Conservation (phyloP, 2,329 filamentous ascomycete genomes). For the Clonostachys byssicola region DNA sequence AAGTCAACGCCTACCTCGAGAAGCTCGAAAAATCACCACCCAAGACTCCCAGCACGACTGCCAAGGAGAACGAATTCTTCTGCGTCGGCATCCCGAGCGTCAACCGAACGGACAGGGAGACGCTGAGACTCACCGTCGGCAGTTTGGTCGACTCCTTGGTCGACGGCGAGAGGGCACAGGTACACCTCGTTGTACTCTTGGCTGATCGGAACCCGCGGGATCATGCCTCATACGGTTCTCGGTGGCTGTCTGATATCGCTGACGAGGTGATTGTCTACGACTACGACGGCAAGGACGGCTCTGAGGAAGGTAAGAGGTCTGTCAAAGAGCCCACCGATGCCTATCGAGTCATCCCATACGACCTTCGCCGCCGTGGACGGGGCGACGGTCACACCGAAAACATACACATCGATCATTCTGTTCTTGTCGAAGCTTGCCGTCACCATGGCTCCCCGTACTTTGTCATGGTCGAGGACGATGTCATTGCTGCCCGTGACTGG, state of each 20-base stretch:
- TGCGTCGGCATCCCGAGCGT: constrained; percentile 28
- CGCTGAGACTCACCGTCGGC: constrained; percentile 19
- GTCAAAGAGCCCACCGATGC: not conserved
- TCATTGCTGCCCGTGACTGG: constrained; percentile 27
- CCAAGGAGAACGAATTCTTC: constrained; percentile 7
- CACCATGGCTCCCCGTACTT: constrained; percentile 21
- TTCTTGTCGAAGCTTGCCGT: constrained; percentile 23
- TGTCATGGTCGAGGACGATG: constrained; percentile 29
- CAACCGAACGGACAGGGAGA: constrained; percentile 19
- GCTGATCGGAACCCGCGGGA: constrained; percentile 22
- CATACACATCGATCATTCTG: constrained; percentile 24
- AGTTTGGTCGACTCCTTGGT: constrained; percentile 23
- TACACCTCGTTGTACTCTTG: constrained; percentile 25
- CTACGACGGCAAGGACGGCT: not conserved
- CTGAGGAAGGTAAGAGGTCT: constrained; percentile 3
- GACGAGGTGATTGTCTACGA: constrained; percentile 26
- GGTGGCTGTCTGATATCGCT: constrained; percentile 21
- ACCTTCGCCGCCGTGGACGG: constrained; percentile 14
- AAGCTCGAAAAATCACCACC: not conserved
- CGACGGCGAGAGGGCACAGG: constrained; percentile 17
- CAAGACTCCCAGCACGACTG: constrained; percentile 1
- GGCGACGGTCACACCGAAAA: constrained; percentile 21
- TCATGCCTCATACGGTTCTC: constrained; percentile 21
- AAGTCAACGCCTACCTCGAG: constrained; percentile 17
- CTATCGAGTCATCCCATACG: constrained; percentile 11